Base-by-base conservation (phyloP, 257 asterid genomes). In the Vinca minor region DNA sequence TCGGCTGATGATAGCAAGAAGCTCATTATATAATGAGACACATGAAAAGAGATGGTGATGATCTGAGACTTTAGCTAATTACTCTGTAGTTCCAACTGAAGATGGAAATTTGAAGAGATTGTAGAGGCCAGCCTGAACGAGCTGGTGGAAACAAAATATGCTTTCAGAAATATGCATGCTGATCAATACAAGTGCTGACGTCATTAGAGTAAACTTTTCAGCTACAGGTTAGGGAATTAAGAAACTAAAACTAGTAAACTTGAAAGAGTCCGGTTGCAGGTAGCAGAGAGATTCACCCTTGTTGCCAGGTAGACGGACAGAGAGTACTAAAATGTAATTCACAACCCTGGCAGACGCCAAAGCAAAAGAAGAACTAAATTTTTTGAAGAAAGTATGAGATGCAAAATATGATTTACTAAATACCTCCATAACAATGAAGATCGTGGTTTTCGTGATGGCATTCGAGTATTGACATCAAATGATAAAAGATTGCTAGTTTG, bases 371-470 rank as follows among this genome's bases (percentile, higher is more conserved):
- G 28, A 23, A 14, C 55, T 21, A 50, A 8, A 31, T 1, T 14
- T 29, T 39, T 31, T 7, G 1, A 2, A 29, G 3, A 31, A 23
- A 18, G 18, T 29, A 15, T 31, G 17, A 23, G 49, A 55, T 47
- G 34, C 21, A 44, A 50, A 72, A 41, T 44, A 62, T 28, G 50
- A 63, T 26, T 38, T 42, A 76, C 62, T 69, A 64, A 68, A 63
- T 85, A 92, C 98, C 98, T 92, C 98, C 98, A 92, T 53, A 92
- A 82, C 87, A 92, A 78, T 11, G 98, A 86, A 23, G 98, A 82
- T 67, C 85, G 91, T 45, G 96, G 98, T 75, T 85, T 89, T 80
- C 96, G 79, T 71, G 86, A 74, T 64, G 91, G 69, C 74, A 78
- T 71, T 81, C 87, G 86, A 52, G 78, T 52, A 65, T 28, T 87